These are phyloP conservation scores for Thermothielavioides terrestris DNA, from an alignment of 495 filamentous ascomycete species.

Conservation along the genomic window DNA sequence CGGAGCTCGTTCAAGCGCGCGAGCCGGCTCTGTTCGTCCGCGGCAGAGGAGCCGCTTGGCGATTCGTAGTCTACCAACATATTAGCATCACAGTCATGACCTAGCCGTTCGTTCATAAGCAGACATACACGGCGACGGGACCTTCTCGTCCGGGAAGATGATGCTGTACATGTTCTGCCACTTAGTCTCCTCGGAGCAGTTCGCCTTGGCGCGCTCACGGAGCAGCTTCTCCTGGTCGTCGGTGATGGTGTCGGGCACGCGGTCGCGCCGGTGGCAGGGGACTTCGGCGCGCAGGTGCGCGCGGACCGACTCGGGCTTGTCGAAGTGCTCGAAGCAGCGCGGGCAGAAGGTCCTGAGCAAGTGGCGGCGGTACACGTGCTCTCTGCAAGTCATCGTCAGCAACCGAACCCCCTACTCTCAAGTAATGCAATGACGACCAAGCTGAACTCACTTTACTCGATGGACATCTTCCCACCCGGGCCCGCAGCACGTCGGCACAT, in stretches of 20 bases:
- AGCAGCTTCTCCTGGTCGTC: conserved; percentile 25
- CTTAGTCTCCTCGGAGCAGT: conserved; percentile 18
- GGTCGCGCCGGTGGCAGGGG: conserved; percentile 23
- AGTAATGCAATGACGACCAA: neutral
- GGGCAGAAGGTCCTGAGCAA: conserved; percentile 30
- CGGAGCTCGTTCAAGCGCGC: conserved; percentile 14
- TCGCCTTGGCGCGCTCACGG: conserved; percentile 14
- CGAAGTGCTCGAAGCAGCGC: conserved; percentile 33
- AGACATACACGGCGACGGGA: conserved; percentile 24
- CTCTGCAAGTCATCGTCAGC: conserved; percentile 17
- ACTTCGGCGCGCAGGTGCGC: conserved; percentile 31
- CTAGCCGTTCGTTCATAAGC: neutral
- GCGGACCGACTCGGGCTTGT: conserved; percentile 27
- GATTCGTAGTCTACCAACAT: conserved; percentile 14
- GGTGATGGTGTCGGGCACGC: conserved; percentile 15
- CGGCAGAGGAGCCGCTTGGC: neutral
- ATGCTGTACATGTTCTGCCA: conserved; percentile 26
- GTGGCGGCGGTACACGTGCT: conserved; percentile 38
- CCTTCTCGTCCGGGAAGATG: conserved; percentile 17
- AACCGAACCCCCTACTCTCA: neutral
- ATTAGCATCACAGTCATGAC: too few relatives aligned
- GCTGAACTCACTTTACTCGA: conserved; percentile 33
- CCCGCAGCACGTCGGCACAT: conserved; percentile 31
- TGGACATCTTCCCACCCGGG: conserved; percentile 37
- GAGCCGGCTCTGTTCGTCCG: neutral